Percentiles rank a stretch among this genome's conserved stretches.
Conservation (phyloP, 1,284 basidiomycete genomes). For the Rhodofomes roseus region DNA sequence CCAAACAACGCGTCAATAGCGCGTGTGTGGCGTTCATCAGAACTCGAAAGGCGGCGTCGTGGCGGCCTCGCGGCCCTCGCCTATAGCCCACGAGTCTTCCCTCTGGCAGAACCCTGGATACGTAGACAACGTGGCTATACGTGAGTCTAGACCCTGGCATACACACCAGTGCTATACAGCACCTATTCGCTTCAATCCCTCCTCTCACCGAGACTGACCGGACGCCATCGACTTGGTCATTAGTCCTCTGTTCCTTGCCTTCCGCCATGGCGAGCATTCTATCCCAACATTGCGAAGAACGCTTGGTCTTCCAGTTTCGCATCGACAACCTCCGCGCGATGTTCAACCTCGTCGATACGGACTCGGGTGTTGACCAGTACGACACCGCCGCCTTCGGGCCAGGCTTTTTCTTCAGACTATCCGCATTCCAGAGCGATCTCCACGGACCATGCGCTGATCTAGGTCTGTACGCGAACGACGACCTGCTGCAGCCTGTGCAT, state of each 20-base stretch:
- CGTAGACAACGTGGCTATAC: too few species aligned
- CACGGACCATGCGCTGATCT: neutral
- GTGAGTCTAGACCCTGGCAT: too few species aligned
- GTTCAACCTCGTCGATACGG: neutral
- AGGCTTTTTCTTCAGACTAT: neutral
- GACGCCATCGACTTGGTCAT: neutral
- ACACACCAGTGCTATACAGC: too few species aligned
- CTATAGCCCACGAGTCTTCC: too few species aligned
- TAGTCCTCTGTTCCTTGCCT: neutral
- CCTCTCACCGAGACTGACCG: neutral
- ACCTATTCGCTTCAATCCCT: too few species aligned
- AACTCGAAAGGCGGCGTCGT: neutral
- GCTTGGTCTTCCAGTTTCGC: neutral
- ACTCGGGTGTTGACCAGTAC: neutral
- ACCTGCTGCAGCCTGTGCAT: neutral
- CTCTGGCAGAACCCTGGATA: too few species aligned
- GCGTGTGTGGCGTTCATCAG: neutral
- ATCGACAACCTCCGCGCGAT: neutral
- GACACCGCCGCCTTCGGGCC: neutral
- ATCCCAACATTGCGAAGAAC: neutral
- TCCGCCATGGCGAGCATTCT: neutral
- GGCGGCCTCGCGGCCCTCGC: neutral
- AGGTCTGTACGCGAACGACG: neutral
- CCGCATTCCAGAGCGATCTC: neutral
- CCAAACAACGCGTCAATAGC: conserved; percentile 19